These are phyloP conservation scores for Candida parachauliodes DNA, from an alignment of 805 yeast genomes.

Conservation along the genomic window DNA sequence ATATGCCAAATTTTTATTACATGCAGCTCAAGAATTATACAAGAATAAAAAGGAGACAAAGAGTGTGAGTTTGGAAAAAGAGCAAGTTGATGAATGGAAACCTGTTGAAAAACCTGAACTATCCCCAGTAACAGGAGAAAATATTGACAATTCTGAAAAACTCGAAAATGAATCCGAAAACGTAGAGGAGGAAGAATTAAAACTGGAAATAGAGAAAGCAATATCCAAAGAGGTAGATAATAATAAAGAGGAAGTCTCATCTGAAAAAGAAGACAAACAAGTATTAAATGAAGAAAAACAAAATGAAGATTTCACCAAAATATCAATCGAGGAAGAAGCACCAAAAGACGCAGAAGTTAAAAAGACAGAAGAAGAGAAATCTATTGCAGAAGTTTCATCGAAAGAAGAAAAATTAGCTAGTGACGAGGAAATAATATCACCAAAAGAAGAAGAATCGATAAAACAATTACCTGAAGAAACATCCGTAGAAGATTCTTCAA, in stretches of 20 bases:
- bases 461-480: not conserved
- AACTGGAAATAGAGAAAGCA: not conserved
- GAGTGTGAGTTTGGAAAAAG: no score
- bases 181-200: slow-evolving; percentile 10
- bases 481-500: not conserved
- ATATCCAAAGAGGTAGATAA: no score
- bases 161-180: slow-evolving; percentile 10
- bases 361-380: slow-evolving; percentile 4
- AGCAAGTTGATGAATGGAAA: slow-evolving; percentile 8
- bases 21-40: slow-evolving; percentile 7
- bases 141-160: slow-evolving; percentile 12
- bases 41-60: slow-evolving; percentile 4
- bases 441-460: not conserved
- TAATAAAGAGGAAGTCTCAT: not conserved
- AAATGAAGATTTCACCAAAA: slow-evolving; percentile 8
- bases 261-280: slow-evolving; percentile 1
- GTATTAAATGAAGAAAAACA: slow-evolving; percentile 4
- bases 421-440: slow-evolving; percentile 3
- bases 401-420: slow-evolving; percentile 6
- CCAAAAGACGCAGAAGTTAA: slow-evolving; percentile 2
- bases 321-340: slow-evolving; percentile 6
- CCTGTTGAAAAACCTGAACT: slow-evolving; percentile 10
- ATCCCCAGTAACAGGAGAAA: slow-evolving; percentile 1
- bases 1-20: slow-evolving; percentile 10
- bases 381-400: not conserved